Percentiles rank a stretch among this genome's conserved stretches.
Evolutionary conservation across 352 stramenopile species (phyloP).

Genomic region (Phytophthora vignae): DNA sequence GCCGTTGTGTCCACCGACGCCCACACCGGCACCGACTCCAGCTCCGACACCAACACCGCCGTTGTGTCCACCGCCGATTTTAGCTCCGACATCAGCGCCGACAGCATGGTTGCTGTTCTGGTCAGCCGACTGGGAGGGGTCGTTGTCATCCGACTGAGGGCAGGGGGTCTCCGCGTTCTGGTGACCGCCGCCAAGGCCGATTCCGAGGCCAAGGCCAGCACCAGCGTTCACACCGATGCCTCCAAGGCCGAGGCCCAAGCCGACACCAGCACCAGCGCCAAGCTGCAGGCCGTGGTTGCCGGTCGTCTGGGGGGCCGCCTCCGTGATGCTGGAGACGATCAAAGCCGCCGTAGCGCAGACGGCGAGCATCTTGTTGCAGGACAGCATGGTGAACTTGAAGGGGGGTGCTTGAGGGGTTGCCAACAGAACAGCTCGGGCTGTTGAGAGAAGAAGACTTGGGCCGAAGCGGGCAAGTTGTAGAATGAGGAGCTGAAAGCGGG

Average conservation of each 20-base stretch:
- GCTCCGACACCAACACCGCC: too few relatives aligned
- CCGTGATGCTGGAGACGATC: constrained; percentile 33
- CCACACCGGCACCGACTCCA: too few relatives aligned
- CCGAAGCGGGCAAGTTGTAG: constrained; percentile 36
- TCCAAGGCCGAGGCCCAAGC: background rate
- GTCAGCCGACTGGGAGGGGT: too few relatives aligned
- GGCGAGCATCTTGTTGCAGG: constrained; percentile 41
- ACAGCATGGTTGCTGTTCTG: too few relatives aligned
- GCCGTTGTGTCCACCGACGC: too few relatives aligned
- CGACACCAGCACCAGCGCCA: constrained; percentile 15
- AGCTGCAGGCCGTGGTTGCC: constrained; percentile 29
- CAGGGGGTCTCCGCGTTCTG: constrained; percentile 21
- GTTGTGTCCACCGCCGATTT: too few relatives aligned
- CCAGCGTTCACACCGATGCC: constrained; percentile 1
- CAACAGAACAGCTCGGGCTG: constrained; percentile 27
- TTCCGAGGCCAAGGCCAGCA: constrained; percentile 1
- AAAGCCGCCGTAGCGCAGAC: constrained; percentile 36
- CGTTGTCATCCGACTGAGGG: constrained; percentile 12
- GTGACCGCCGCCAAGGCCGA: constrained; percentile 10
- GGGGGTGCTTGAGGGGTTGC: constrained; percentile 14
- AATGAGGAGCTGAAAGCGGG: constrained; percentile 27
- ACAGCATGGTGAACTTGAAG: constrained; percentile 33
- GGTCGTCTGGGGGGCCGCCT: constrained; percentile 14
- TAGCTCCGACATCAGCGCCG: too few relatives aligned
- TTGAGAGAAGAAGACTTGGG: constrained; percentile 29